phyloP scores from a whole-genome alignment of 2,329 filamentous ascomycete genomes.

The Aureobasidium sp. region DNA sequence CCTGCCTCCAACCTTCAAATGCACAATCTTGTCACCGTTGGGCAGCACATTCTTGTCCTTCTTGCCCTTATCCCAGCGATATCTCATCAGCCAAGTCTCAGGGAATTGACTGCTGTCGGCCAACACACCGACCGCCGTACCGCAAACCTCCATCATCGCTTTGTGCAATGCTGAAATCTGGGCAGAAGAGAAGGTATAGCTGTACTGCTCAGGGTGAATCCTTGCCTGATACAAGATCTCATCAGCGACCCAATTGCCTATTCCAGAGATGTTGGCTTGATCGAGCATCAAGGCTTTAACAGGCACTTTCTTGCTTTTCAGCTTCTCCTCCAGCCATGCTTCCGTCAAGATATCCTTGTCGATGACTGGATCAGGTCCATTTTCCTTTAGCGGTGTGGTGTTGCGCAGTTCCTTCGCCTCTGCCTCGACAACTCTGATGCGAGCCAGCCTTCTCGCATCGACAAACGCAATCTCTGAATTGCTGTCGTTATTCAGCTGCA shows the following conservation, averaged over 20 bases:
- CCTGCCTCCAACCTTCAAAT: constrained; percentile 80
- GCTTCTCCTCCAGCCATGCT: constrained; percentile 61
- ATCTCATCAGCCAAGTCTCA: constrained; percentile 56
- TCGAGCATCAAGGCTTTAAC: constrained; percentile 84
- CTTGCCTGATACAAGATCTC: constrained; percentile 85
- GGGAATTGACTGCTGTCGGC: constrained; percentile 81
- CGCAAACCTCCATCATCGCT: constrained; percentile 68
- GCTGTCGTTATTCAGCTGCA: constrained; percentile 45
- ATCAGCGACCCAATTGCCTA: constrained; percentile 97
- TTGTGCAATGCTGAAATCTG: constrained; percentile 66
- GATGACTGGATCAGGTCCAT: constrained; percentile 85
- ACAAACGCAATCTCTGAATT: constrained; percentile 64
- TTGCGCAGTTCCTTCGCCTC: constrained; percentile 66
- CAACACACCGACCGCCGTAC: constrained; percentile 66
- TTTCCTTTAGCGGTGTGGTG: constrained; percentile 72
- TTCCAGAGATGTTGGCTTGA: constrained; percentile 79
- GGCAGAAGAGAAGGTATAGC: constrained; percentile 63
- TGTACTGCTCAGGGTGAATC: constrained; percentile 88
- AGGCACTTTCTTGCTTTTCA: constrained; percentile 70
- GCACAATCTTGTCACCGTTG: constrained; percentile 74
- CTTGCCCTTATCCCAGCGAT: constrained; percentile 73
- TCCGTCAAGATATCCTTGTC: constrained; percentile 70
- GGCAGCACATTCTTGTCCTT: constrained; percentile 62
- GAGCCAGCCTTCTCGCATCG: constrained; percentile 68
- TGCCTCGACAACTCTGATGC: constrained; percentile 76